Evolutionary conservation across 768 basidiomycete species (phyloP).

Genomic region (Tephrocybe sp.): DNA sequence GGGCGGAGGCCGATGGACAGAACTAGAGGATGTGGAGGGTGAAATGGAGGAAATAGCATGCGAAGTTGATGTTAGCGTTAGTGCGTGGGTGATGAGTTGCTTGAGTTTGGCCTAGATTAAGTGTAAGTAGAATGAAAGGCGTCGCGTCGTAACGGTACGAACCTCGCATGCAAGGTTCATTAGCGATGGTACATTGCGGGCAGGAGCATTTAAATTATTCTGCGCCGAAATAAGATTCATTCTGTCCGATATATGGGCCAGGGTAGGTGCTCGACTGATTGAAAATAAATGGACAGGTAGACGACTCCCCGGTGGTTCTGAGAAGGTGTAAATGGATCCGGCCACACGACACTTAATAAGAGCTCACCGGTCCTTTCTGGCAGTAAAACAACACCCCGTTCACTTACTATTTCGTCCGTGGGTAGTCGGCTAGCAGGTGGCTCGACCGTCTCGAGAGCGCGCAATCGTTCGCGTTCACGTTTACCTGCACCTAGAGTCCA

Average conservation of each 20-base stretch:
- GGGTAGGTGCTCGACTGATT: constrained; percentile 66
- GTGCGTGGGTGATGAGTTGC: constrained; percentile 77
- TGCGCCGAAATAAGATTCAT: constrained; percentile 83
- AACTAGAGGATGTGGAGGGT: constrained; percentile 47
- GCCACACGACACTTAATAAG: neutral
- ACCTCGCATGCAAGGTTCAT: constrained; percentile 83
- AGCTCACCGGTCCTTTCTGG: constrained; percentile 64
- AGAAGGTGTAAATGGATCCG: neutral
- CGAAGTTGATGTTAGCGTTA: constrained; percentile 75
- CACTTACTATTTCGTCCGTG: constrained; percentile 68
- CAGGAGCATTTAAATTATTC: constrained; percentile 62
- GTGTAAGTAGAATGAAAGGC: constrained; percentile 1
- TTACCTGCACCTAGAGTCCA: constrained; percentile 75
- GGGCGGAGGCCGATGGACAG: constrained; percentile 36
- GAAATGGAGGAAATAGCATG: constrained; percentile 76
- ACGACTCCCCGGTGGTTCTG: constrained; percentile 72
- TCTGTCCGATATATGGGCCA: constrained; percentile 77
- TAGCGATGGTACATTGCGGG: constrained; percentile 62
- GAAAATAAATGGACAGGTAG: constrained; percentile 74
- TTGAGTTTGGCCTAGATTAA: constrained; percentile 70
- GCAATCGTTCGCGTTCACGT: constrained; percentile 74
- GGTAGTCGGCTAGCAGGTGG: constrained; percentile 44
- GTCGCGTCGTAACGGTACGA: constrained; percentile 12
- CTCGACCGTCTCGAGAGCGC: constrained; percentile 42
- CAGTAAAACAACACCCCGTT: constrained; percentile 66